A percentile compares a stretch with the other conserved stretches of the same genome.
Evolutionary conservation across 2,329 filamentous ascomycete genomes (phyloP).

Genomic region (Volutella citrinella): DNA sequence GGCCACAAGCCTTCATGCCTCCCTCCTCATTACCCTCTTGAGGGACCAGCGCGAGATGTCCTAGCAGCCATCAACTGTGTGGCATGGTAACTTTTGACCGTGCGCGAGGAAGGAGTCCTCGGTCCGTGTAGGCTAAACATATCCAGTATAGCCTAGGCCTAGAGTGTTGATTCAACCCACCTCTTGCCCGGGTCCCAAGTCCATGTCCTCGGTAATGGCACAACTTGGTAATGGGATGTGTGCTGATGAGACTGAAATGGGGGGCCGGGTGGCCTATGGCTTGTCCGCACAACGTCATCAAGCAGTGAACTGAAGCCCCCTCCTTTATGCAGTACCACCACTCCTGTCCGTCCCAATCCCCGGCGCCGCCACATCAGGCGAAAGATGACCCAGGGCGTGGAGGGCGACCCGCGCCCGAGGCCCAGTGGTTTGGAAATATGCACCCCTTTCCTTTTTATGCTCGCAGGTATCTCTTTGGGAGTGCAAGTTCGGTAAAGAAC

Average conservation of each 20-base stretch:
- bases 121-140: slow-evolving; percentile 8
- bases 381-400: slow-evolving; percentile 9
- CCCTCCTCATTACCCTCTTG: too few relatives aligned
- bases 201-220: slow-evolving; percentile 28
- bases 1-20: too few relatives aligned
- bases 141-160: slow-evolving; percentile 5
- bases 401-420: too few relatives aligned
- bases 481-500: too few relatives aligned
- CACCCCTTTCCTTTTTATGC: too few relatives aligned
- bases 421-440: too few relatives aligned
- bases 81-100: too few relatives aligned
- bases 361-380: slow-evolving; percentile 5
- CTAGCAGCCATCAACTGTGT: too few relatives aligned
- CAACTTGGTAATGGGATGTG: slow-evolving; percentile 16
- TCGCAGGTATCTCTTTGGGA: too few relatives aligned
- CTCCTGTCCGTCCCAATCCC: slow-evolving; percentile 1
- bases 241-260: slow-evolving; percentile 10
- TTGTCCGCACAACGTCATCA: slow-evolving; percentile 15
- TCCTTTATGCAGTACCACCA: slow-evolving; percentile 12
- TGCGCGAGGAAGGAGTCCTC: too few relatives aligned
- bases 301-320: slow-evolving; percentile 6
- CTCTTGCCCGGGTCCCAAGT: slow-evolving; percentile 21
- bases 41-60: too few relatives aligned
- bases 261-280: slow-evolving; percentile 9
- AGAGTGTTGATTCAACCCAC: slow-evolving; percentile 14